These are phyloP conservation scores for Xylaria sp. DNA, from an alignment of 2,329 filamentous ascomycete species.

Conservation along the genomic window DNA sequence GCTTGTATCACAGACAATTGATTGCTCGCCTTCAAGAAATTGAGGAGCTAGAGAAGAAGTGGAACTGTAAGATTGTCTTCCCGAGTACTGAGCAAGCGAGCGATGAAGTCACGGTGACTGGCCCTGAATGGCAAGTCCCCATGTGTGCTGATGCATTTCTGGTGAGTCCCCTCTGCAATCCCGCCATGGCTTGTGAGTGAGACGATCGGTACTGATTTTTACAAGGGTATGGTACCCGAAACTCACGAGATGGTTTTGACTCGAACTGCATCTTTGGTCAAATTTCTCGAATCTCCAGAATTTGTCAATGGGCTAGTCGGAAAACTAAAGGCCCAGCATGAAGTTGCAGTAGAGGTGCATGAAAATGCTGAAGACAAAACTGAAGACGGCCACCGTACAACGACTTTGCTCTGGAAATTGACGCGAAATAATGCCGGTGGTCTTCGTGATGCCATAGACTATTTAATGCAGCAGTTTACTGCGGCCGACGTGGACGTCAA, in stretches of 20 bases:
- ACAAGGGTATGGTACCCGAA: conserved; percentile 93
- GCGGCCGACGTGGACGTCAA: conserved; percentile 88
- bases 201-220: conserved; percentile 46
- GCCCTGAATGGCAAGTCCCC: conserved; percentile 97
- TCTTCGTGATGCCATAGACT: conserved; percentile 95
- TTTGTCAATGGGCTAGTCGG: conserved; percentile 83
- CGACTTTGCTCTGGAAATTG: conserved; percentile 80
- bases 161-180: conserved; percentile 57
- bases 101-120: conserved; percentile 94
- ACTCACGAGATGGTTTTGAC: conserved; percentile 90
- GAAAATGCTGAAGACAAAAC: conserved; percentile 69
- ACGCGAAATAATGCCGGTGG: conserved; percentile 97
- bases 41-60: conserved; percentile 96
- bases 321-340: conserved; percentile 91
- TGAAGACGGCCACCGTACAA: conserved; percentile 66
- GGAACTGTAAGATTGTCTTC: conserved; percentile 99
- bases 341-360: conserved; percentile 84
- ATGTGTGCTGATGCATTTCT: conserved; percentile 96
- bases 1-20: conserved; percentile 93
- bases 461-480: conserved; percentile 85
- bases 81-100: conserved; percentile 97
- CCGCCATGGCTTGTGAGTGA: background rate
- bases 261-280: conserved; percentile 78
- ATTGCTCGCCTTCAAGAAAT: conserved; percentile 89
- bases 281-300: conserved; percentile 82